Base-by-base conservation (phyloP, 2,329 filamentous ascomycete genomes). In the Aphanocladium album region DNA sequence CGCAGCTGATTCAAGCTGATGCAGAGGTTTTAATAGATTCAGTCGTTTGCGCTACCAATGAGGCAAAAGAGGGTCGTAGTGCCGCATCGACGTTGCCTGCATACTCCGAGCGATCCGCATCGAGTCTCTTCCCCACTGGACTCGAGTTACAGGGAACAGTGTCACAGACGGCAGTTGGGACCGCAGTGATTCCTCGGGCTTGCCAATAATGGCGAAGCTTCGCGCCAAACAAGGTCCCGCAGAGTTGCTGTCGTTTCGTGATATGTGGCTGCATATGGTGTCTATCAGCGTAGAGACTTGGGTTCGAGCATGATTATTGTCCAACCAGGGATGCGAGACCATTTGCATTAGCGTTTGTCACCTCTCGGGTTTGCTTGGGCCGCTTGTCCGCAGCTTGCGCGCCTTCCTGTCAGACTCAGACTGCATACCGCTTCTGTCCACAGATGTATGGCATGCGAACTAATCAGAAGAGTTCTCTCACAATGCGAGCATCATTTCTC, bases 41-140 rank as follows among this genome's bases (percentile, higher is more conserved):
- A 12, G n/a, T n/a, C n/a, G 7, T 3, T 46, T n/a, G 7, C 12
- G 25, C 52, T 27, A 33, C 19, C 16, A 35, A 9, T 33, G 23
- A 30, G 23, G 43, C 12, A 47, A 35, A 46, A 37, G 43, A 30
- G 53, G 53, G 53, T 56, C 43, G n/a, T n/a, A 23, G 21, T 23
- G 12, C 41, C 41, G n/a, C 27, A 56, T 56, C 41, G n/a, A 19
- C 16, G 11, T 56, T 30, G 27, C 25, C 53, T 56, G 55, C 55
- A 57, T 27, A 23, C 55, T 39, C 35, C n/a, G n/a, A 58, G 21
- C 17, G 47, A 58, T 58, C 56, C 7, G 46, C 35, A 50, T 50
- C 56, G 46, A 49, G 17, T 58, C 35, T n/a, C 7, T 58, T 51
- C 56, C 25, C 56, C 56, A 43, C 46, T 17, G 23, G 33, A 17